Base-by-base conservation (phyloP, 257 asterid species). In the Solanum boliviense region DNA sequence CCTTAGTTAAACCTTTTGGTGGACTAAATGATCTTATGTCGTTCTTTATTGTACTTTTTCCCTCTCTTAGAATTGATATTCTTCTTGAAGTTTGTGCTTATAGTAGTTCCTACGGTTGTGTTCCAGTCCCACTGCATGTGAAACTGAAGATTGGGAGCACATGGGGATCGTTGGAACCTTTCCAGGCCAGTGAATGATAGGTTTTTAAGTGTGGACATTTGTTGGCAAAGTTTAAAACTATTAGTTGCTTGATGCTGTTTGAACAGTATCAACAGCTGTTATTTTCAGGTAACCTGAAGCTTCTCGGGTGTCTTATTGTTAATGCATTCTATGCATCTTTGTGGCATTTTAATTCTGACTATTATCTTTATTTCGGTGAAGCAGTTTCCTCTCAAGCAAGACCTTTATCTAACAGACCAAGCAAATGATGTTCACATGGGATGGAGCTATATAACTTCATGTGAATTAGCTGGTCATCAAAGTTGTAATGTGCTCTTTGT, bases 151-250 rank as follows among this genome's bases (percentile, higher is more conserved):
- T 94, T 23, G 98, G 99, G 87, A 95, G 86, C 90, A 97, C 99
- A 12, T 97, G 98, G 98, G 99, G 99, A 44, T 93, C 98, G 48
- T 86, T 97, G 94, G 97, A 95, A 89, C 95, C 97, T 87, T 93
- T 97, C 90, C 90, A 89, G 87, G 93, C 88, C 83, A 92, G 92
- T 52, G 62, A 60, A 68, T 60, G 85, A 79, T 44, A 79, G 85
- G 68, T 79, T 46, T 79, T 13, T 13, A n/a, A 79, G 18, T 79
- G 68, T 46, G 67, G 39, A 79, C 27, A 25, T 79, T 9, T 79
- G 85, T 46, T 46, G 27, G 67, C 31, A 79, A 29, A 46, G 18
- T 44, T 78, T 27, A 79, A 46, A 25, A 29, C 38, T 79, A 27
- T 79, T 60, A 79, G 65, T 79, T 79, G 67, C 39, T 46, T 46